These are phyloP conservation scores for Gnomoniopsis smithogilvyi DNA, from an alignment of 2,329 filamentous ascomycete species.

Conservation along the genomic window DNA sequence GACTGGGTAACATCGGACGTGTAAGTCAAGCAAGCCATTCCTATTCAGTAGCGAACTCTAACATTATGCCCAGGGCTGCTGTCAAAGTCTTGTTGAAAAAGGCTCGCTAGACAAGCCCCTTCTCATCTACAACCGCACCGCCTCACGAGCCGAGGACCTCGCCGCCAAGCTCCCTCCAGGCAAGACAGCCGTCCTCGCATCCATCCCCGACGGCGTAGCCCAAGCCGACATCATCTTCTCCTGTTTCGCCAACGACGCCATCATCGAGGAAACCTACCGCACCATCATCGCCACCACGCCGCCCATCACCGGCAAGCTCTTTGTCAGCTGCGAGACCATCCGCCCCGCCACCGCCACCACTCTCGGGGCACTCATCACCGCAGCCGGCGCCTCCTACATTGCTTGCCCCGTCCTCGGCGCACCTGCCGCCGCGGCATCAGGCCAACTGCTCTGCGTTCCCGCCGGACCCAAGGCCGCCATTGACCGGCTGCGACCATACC, in stretches of 20 bases:
- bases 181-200: background rate
- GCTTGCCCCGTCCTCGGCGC: background rate
- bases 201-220: background rate
- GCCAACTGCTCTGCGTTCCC: background rate
- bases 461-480: background rate
- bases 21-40: background rate
- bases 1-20: background rate
- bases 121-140: constrained; percentile 1
- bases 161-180: background rate
- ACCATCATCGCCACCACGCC: background rate
- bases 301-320: background rate
- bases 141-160: background rate
- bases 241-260: background rate
- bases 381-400: background rate
- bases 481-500: background rate
- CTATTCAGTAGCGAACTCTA: background rate
- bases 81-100: background rate
- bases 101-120: background rate
- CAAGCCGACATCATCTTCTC: constrained; percentile 3
- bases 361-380: background rate
- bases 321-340: constrained; percentile 2
- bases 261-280: background rate
- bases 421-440: background rate
- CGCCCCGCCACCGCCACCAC: background rate
- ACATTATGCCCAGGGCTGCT: background rate